Evolutionary conservation across 257 asterid genomes (phyloP).

Genomic region (Salvia rosmarinus): DNA sequence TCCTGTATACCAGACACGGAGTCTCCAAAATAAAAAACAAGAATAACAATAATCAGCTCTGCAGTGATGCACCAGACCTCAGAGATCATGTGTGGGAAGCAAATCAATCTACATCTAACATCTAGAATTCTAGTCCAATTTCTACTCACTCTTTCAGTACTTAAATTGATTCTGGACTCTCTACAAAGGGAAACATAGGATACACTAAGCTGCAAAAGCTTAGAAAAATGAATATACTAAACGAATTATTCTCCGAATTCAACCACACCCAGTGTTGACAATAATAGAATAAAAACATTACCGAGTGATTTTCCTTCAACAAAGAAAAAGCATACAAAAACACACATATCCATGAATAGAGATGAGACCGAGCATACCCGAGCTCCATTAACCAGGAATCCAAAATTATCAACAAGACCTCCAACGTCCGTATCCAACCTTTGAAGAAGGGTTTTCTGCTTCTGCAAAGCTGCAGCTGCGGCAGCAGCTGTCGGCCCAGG

Average conservation of each 20-base stretch:
- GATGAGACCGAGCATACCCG: slow-evolving; percentile 49
- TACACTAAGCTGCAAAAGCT: not conserved
- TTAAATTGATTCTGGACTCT: not conserved
- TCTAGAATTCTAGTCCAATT: not conserved
- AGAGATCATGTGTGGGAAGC: not conserved
- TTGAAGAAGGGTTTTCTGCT: slow-evolving; percentile 77
- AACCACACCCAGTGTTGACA: not conserved
- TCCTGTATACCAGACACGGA: not conserved
- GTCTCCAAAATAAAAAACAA: not conserved
- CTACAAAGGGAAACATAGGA: not conserved
- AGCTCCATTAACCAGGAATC: slow-evolving; percentile 73
- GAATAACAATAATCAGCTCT: not conserved
- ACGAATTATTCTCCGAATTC: not conserved
- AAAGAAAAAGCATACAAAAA: not conserved
- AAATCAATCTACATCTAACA: not conserved
- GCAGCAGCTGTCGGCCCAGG: slow-evolving; percentile 72
- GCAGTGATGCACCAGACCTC: not conserved
- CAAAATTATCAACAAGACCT: slow-evolving; percentile 79
- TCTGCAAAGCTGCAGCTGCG: slow-evolving; percentile 79
- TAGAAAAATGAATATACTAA: not conserved
- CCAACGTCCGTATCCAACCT: slow-evolving; percentile 84
- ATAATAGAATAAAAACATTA: too few relatives aligned
- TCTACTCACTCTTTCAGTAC: not conserved
- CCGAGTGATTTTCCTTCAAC: not conserved
- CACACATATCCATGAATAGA: not conserved